These are phyloP conservation scores for Tuber calosporum DNA, from an alignment of 495 filamentous ascomycete genomes.

Conservation along the genomic window DNA sequence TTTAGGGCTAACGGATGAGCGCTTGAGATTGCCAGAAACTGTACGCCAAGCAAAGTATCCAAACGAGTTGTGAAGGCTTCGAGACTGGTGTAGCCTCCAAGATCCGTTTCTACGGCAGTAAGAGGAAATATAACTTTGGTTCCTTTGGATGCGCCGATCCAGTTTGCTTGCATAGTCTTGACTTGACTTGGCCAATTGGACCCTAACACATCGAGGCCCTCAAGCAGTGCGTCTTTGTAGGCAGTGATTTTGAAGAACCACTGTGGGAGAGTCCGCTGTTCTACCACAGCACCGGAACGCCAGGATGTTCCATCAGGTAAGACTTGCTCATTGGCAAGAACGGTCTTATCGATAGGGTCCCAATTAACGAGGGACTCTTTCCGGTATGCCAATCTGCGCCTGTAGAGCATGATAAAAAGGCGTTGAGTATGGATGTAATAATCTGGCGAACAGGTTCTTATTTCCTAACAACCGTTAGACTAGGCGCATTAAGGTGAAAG, in stretches of 20 bases:
- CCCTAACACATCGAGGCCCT: slow-evolving; percentile 61
- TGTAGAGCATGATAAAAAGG: slow-evolving; percentile 68
- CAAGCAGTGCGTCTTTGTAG: slow-evolving; percentile 65
- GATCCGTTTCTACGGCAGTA: slow-evolving; percentile 27
- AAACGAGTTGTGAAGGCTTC: slow-evolving; percentile 76
- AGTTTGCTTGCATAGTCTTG: slow-evolving; percentile 75
- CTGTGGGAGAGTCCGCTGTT: slow-evolving; percentile 70
- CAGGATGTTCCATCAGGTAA: slow-evolving; percentile 75
- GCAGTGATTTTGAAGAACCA: slow-evolving; percentile 84
- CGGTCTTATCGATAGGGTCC: slow-evolving; percentile 81
- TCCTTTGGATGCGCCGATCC: slow-evolving; percentile 72
- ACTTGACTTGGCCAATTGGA: slow-evolving; percentile 74
- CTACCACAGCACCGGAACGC: slow-evolving; percentile 79
- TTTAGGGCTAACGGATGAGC: slow-evolving; percentile 62
- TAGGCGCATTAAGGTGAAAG: slow-evolving; percentile 10
- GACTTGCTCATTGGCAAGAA: slow-evolving; percentile 87
- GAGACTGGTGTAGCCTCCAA: slow-evolving; percentile 44
- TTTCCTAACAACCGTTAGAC: slow-evolving; percentile 51
- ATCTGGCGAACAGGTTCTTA: slow-evolving; percentile 70
- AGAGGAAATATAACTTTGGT: slow-evolving; percentile 64
- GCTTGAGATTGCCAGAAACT: slow-evolving; percentile 72
- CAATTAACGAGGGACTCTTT: slow-evolving; percentile 77
- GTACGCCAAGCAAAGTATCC: slow-evolving; percentile 76
- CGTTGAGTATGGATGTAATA: slow-evolving; percentile 87
- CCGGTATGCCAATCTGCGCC: slow-evolving; percentile 69